Percentiles rank a stretch among this genome's conserved stretches.
These are phyloP conservation scores for Fragaria vesca DNA, from an alignment of 306 rosid species.

Conservation along the genomic window DNA sequence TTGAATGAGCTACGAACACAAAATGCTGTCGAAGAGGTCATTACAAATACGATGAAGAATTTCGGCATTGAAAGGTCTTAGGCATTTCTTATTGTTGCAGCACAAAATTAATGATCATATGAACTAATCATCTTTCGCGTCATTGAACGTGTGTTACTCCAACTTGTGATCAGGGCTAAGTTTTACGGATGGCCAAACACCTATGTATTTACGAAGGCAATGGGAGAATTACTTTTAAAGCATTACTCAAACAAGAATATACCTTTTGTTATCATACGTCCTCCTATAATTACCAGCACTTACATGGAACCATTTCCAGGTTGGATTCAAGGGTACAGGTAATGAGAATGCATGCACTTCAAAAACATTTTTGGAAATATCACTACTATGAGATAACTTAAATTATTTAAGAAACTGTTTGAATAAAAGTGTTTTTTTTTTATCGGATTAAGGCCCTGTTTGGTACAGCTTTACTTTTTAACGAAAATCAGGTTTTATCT, in stretches of 20 bases:
- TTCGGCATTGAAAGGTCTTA: constrained; percentile 28
- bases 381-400: too few relatives aligned
- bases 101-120: too few relatives aligned
- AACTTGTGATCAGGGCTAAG: constrained; percentile 17
- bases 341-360: neutral
- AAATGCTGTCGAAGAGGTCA: neutral
- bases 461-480: too few relatives aligned
- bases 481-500: too few relatives aligned
- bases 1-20: constrained; percentile 14
- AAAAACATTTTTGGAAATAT: too few relatives aligned
- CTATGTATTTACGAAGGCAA: constrained; percentile 38
- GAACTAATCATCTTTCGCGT: too few relatives aligned
- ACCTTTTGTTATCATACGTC: constrained; percentile 30
- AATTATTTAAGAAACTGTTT: too few relatives aligned
- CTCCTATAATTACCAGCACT: constrained; percentile 21
- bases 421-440: too few relatives aligned
- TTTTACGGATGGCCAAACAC: constrained; percentile 45
- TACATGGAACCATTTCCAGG: constrained; percentile 37
- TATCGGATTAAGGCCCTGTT: too few relatives aligned
- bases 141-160: too few relatives aligned
- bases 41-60: constrained; percentile 25
- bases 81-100: too few relatives aligned
- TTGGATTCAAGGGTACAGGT: constrained; percentile 47
- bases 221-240: constrained; percentile 38
- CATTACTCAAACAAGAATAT: constrained; percentile 8